Percentiles rank a stretch among this genome's conserved stretches.
Conservation (phyloP, 176 grass and related monocot genomes). For the Chrysopogon serrulatus region DNA sequence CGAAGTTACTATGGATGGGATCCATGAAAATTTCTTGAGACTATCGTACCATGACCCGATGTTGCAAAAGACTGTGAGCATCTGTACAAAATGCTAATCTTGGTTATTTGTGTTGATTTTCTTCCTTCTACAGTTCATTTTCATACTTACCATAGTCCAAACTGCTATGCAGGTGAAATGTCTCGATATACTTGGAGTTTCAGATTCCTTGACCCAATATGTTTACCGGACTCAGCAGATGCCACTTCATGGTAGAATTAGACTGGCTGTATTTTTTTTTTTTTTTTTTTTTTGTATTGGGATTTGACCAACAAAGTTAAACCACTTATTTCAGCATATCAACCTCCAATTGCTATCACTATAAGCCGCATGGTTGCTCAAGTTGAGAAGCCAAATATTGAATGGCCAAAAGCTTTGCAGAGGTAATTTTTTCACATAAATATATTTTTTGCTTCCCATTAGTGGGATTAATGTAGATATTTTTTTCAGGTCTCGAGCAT, state of each 20-base stretch:
- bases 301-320: constrained; percentile 35
- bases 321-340: constrained; percentile 66
- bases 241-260: constrained; percentile 64
- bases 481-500: constrained; percentile 54
- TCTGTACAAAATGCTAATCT: not conserved
- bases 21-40: constrained; percentile 84
- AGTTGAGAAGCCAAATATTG: constrained; percentile 92
- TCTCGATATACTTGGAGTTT: constrained; percentile 77
- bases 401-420: constrained; percentile 91
- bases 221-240: constrained; percentile 79
- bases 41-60: constrained; percentile 95
- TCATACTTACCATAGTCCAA: constrained; percentile 14
- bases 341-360: constrained; percentile 73
- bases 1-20: constrained; percentile 96
- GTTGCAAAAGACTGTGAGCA: constrained; percentile 87
- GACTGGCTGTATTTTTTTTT: constrained; percentile 19
- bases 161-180: constrained; percentile 68
- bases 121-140: constrained; percentile 2
- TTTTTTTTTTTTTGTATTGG: constrained; percentile 14
- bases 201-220: constrained; percentile 79
- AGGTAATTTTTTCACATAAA: constrained; percentile 44
- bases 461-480: constrained; percentile 18
- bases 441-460: not conserved
- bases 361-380: constrained; percentile 84
- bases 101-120: not conserved